Conservation (phyloP, 106 monocot species). For the Allium cepa region DNA sequence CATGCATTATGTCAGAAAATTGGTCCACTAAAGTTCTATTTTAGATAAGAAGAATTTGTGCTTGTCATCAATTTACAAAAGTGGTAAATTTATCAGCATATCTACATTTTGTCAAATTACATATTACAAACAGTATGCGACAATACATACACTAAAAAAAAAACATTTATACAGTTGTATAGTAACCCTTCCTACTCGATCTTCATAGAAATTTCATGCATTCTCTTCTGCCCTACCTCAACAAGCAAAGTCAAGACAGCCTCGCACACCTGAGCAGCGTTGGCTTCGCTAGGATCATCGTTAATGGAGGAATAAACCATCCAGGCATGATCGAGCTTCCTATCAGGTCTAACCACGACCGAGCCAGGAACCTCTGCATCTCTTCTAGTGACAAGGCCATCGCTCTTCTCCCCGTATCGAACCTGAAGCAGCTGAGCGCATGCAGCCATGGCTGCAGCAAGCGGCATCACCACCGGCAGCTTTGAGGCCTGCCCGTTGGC, state of each 20-base stretch:
- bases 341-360: slow-evolving; percentile 43
- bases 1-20: too few species aligned
- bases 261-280: slow-evolving; percentile 79
- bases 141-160: too few species aligned
- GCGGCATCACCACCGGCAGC: slow-evolving; percentile 70
- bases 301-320: slow-evolving; percentile 80
- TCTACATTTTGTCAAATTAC: too few species aligned
- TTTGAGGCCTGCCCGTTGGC: slow-evolving; percentile 30
- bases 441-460: slow-evolving; percentile 66
- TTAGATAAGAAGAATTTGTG: too few species aligned
- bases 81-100: too few species aligned
- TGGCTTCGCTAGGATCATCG: slow-evolving; percentile 37
- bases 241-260: slow-evolving; percentile 74
- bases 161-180: too few species aligned
- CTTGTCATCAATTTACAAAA: too few species aligned
- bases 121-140: too few species aligned
- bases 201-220: slow-evolving; percentile 49
- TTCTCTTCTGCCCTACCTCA: slow-evolving; percentile 65
- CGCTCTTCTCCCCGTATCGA: slow-evolving; percentile 77
- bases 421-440: slow-evolving; percentile 57
- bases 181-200: slow-evolving; percentile 19
- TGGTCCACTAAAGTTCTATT: too few species aligned
- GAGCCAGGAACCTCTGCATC: slow-evolving; percentile 88
- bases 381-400: slow-evolving; percentile 64
- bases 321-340: slow-evolving; percentile 81